phyloP scores from a whole-genome alignment of 1,139 yeast species.

The Lodderomyces elongisporus region DNA sequence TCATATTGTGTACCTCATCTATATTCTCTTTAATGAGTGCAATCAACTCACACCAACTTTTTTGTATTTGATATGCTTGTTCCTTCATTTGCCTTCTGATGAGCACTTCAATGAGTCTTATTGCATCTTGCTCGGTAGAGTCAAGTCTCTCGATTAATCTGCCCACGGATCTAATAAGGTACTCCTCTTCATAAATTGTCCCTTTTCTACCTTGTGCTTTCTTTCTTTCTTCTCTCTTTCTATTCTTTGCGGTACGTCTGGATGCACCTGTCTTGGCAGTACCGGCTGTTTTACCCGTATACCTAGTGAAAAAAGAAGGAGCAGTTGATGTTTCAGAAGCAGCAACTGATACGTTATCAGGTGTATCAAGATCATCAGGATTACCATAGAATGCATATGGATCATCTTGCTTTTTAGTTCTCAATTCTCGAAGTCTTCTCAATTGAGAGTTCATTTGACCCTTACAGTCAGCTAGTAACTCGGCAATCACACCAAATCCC shows the following conservation, averaged over 20 bases:
- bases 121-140: constrained; percentile 71
- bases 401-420: constrained; percentile 76
- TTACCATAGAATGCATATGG: constrained; percentile 78
- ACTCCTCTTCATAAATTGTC: constrained; percentile 94
- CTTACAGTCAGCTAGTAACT: constrained; percentile 85
- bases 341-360: constrained; percentile 92
- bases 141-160: constrained; percentile 80
- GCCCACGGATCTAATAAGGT: constrained; percentile 81
- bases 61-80: constrained; percentile 81
- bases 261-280: constrained; percentile 97
- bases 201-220: constrained; percentile 97
- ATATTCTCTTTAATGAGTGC: constrained; percentile 53
- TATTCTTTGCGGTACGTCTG: constrained; percentile 83
- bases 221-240: constrained; percentile 93
- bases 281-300: constrained; percentile 92
- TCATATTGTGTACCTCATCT: constrained; percentile 71
- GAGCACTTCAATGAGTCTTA: constrained; percentile 67
- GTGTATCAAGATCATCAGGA: constrained; percentile 64
- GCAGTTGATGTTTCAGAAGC: constrained; percentile 92
- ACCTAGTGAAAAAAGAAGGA: constrained; percentile 89
- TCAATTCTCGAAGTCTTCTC: constrained; percentile 74
- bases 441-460: constrained; percentile 82
- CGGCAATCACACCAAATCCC: constrained; percentile 84
- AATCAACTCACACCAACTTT: constrained; percentile 56
- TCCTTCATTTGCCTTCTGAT: constrained; percentile 67